Evolutionary conservation across 805 yeast species (phyloP).

Genomic region (Lachancea meyersii): DNA sequence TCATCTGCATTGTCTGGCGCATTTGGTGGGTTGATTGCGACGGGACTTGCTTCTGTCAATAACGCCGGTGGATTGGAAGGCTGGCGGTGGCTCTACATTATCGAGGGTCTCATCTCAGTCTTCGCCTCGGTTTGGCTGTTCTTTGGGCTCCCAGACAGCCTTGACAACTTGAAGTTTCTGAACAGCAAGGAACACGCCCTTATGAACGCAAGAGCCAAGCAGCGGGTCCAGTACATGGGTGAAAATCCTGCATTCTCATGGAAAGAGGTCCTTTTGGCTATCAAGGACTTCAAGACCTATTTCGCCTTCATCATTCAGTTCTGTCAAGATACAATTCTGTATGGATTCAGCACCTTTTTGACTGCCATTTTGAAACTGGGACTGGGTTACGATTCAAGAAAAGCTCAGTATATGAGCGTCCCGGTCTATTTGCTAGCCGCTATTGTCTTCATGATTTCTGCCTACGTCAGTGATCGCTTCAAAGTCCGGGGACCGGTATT

Average conservation of each 20-base stretch:
- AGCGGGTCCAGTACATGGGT: slow-evolving; percentile 29
- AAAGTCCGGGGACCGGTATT: slow-evolving; percentile 32
- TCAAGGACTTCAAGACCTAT: slow-evolving; percentile 35
- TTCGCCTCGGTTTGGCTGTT: slow-evolving; percentile 23
- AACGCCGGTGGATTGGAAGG: slow-evolving; percentile 29
- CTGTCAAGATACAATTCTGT: slow-evolving; percentile 39
- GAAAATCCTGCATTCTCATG: slow-evolving; percentile 22
- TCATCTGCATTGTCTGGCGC: slow-evolving; percentile 41
- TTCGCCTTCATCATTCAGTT: slow-evolving; percentile 37
- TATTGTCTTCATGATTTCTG: slow-evolving; percentile 21
- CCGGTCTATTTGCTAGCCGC: slow-evolving; percentile 37
- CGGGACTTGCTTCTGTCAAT: slow-evolving; percentile 34
- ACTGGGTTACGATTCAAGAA: slow-evolving; percentile 19
- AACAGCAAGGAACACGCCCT: slow-evolving; percentile 29
- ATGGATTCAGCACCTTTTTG: slow-evolving; percentile 39
- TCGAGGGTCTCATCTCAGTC: slow-evolving; percentile 37
- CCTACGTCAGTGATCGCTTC: slow-evolving; percentile 28
- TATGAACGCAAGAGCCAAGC: slow-evolving; percentile 26
- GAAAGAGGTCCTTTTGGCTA: slow-evolving; percentile 31
- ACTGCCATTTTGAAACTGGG: slow-evolving; percentile 35
- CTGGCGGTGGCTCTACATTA: slow-evolving; percentile 37
- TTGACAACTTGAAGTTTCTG: slow-evolving; percentile 29
- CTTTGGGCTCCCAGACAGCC: slow-evolving; percentile 34
- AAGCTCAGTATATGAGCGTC: slow-evolving; percentile 38
- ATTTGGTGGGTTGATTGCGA: slow-evolving; percentile 40